Conservation (phyloP, 139 green algal genomes). For the Diplosphaera chodatii region DNA sequence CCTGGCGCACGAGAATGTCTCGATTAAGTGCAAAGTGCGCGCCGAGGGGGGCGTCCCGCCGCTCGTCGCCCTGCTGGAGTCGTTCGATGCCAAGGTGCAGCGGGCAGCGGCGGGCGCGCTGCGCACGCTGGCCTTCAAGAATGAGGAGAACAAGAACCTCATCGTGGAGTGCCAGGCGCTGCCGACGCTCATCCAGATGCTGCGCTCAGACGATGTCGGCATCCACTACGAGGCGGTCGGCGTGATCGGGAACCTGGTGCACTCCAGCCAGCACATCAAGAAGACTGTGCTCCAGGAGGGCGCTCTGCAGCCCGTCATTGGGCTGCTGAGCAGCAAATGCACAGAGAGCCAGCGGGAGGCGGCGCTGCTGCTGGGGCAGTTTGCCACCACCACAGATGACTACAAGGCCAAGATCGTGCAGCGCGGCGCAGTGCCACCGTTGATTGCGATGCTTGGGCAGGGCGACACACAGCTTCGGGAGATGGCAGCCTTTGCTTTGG, state of each 20-base stretch:
- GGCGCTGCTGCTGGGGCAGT: slow-evolving; percentile 95
- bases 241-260: slow-evolving; percentile 97
- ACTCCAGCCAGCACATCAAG: slow-evolving; percentile 80
- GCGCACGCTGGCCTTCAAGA: slow-evolving; percentile 97
- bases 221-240: slow-evolving; percentile 98
- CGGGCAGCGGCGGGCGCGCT: slow-evolving; percentile 78
- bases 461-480: slow-evolving; percentile 77
- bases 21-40: slow-evolving; percentile 85
- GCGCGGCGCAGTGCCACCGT: slow-evolving; percentile 82
- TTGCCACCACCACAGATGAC: slow-evolving; percentile 82
- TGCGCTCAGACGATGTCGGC: slow-evolving; percentile 78
- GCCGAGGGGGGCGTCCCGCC: slow-evolving; percentile 86
- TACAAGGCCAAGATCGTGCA: slow-evolving; percentile 76
- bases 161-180: slow-evolving; percentile 91
- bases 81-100: slow-evolving; percentile 81
- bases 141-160: slow-evolving; percentile 96
- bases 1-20: slow-evolving; percentile 91
- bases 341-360: slow-evolving; percentile 90
- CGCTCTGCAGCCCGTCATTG: slow-evolving; percentile 96
- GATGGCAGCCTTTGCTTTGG: slow-evolving; percentile 98
- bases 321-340: slow-evolving; percentile 73
- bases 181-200: slow-evolving; percentile 91
- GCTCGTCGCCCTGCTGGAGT: slow-evolving; percentile 79
- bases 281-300: slow-evolving; percentile 42
- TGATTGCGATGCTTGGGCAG: slow-evolving; percentile 87